phyloP scores from a whole-genome alignment of 805 yeast species.

The Saccharomycopsis synnaedendra region DNA sequence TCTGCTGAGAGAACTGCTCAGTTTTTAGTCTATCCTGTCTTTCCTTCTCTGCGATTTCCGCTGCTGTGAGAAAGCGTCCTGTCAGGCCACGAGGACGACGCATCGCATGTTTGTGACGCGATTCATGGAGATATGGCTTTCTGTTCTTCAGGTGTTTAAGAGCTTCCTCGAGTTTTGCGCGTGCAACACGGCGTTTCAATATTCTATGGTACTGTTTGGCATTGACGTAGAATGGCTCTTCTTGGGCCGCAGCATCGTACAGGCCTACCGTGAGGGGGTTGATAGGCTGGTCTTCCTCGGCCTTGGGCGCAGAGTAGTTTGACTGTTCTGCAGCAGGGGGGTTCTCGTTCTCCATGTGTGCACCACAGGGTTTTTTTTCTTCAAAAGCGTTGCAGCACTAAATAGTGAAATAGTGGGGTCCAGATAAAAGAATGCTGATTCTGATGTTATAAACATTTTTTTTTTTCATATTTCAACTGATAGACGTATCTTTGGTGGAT shows the following conservation, averaged over 20 bases:
- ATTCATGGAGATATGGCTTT: slow-evolving; percentile 90
- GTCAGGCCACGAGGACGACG: slow-evolving; percentile 98
- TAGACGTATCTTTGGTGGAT: too few relatives aligned
- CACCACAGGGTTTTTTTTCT: too few relatives aligned
- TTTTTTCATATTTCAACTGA: too few relatives aligned
- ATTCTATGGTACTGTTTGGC: slow-evolving; percentile 97
- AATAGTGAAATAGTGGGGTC: too few relatives aligned
- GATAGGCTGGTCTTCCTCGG: too few relatives aligned
- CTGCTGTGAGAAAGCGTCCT: slow-evolving; percentile 92
- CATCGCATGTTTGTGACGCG: slow-evolving; percentile 98
- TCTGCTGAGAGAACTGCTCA: not conserved
- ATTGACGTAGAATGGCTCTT: slow-evolving; percentile 94
- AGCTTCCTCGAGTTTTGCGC: slow-evolving; percentile 86
- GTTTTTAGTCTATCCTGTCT: slow-evolving; percentile 3
- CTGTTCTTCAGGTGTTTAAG: slow-evolving; percentile 82
- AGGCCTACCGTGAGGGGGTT: not conserved
- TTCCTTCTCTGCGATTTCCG: slow-evolving; percentile 56
- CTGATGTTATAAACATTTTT: too few relatives aligned
- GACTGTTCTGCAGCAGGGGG: too few relatives aligned
- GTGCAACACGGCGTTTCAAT: slow-evolving; percentile 81
- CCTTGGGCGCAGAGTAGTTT: too few relatives aligned
- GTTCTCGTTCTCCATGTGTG: too few relatives aligned
- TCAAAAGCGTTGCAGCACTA: too few relatives aligned
- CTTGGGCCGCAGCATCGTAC: slow-evolving; percentile 23
- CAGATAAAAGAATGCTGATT: too few relatives aligned